Percentiles rank a stretch among this genome's conserved stretches.
These are phyloP conservation scores for Dianthus caryophyllus DNA, from an alignment of 148 eudicot genomes.

Conservation along the genomic window DNA sequence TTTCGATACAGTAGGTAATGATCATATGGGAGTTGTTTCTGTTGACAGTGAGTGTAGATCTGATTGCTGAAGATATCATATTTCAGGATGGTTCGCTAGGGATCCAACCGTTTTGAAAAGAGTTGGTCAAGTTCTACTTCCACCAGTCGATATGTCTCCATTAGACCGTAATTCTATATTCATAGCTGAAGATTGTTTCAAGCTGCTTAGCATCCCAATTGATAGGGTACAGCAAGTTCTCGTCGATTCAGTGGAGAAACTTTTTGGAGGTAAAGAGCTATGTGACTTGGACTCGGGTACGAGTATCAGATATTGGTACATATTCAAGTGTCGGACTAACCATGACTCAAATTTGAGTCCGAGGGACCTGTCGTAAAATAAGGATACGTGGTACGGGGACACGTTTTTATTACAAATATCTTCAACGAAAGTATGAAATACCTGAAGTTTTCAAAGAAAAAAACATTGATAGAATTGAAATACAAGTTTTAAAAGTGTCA, in stretches of 20 bases:
- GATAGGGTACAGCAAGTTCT: conserved; percentile 45
- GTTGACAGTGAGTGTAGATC: neutral
- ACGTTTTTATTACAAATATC: too few relatives aligned
- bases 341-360: too few relatives aligned
- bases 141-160: conserved; percentile 28
- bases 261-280: too few relatives aligned
- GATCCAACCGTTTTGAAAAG: conserved; percentile 53
- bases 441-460: too few relatives aligned
- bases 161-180: conserved; percentile 40
- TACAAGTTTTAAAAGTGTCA: too few relatives aligned
- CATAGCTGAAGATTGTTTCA: conserved; percentile 79
- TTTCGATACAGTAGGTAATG: conserved; percentile 89
- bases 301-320: too few relatives aligned
- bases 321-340: too few relatives aligned
- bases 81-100: conserved; percentile 92
- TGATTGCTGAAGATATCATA: conserved; percentile 9
- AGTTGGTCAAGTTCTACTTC: conserved; percentile 62
- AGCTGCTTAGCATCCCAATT: conserved; percentile 57
- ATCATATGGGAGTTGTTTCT: neutral
- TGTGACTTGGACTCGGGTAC: too few relatives aligned
- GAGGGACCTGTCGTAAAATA: too few relatives aligned
- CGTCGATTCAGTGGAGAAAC: conserved; percentile 46
- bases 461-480: too few relatives aligned
- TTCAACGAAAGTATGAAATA: too few relatives aligned
- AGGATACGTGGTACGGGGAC: too few relatives aligned